Conservation (phyloP, 2,329 filamentous ascomycete species). For the Pyrenophora teres region DNA sequence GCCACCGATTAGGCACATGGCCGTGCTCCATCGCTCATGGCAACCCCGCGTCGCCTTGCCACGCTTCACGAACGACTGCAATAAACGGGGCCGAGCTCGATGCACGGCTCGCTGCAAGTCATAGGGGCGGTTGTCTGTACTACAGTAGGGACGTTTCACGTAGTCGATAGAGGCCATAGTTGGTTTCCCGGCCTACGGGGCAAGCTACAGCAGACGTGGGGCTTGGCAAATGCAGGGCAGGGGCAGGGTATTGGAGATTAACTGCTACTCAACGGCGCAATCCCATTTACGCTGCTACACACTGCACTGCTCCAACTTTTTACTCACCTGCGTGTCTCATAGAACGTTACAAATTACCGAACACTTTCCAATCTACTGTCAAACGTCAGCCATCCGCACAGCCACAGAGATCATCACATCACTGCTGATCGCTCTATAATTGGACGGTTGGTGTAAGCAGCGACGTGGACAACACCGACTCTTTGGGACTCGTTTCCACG, state of each 20-base stretch:
- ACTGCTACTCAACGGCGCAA: conserved; percentile 20
- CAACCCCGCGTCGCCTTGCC: too few species aligned
- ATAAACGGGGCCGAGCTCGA: too few species aligned
- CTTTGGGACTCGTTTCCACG: conserved; percentile 11
- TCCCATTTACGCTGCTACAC: conserved; percentile 9
- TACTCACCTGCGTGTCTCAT: conserved; percentile 13
- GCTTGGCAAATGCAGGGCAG: conserved; percentile 28
- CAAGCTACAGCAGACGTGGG: conserved; percentile 10
- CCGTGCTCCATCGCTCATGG: too few species aligned
- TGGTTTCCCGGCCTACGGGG: conserved; percentile 28
- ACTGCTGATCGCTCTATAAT: conserved; percentile 14
- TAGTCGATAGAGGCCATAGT: not conserved
- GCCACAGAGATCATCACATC: conserved; percentile 13
- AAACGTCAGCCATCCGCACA: conserved; percentile 11
- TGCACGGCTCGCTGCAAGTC: too few species aligned
- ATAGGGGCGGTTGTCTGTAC: too few species aligned
- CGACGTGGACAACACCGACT: conserved; percentile 18
- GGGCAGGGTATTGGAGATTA: conserved; percentile 17
- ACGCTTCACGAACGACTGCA: too few species aligned
- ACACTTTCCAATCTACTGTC: not conserved
- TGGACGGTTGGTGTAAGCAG: conserved; percentile 14
- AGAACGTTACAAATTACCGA: conserved; percentile 15
- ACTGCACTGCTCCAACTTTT: conserved; percentile 2
- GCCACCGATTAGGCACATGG: too few species aligned
- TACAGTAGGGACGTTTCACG: conserved; percentile 2